Evolutionary conservation across 108 stramenopile species (phyloP).

Genomic region (Fragilariopsis cylindrus): DNA sequence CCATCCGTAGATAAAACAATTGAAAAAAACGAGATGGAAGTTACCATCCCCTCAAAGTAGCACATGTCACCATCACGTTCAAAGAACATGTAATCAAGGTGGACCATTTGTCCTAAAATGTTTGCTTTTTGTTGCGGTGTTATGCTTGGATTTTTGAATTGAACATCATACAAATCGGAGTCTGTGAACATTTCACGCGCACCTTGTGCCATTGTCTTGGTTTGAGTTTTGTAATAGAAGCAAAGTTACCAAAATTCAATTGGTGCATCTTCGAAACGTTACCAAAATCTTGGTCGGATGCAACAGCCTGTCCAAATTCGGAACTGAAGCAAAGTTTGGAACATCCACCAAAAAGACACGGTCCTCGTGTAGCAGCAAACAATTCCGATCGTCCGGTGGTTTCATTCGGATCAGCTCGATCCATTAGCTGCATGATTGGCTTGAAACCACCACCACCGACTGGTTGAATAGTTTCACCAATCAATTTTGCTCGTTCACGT

Average conservation of each 20-base stretch:
- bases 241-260: constrained; percentile 15
- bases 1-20: constrained; percentile 20
- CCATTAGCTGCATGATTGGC: constrained; percentile 33
- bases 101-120: constrained; percentile 10
- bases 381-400: constrained; percentile 3
- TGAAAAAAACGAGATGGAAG: neutral
- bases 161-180: constrained; percentile 14
- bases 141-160: neutral
- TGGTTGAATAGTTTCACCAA: constrained; percentile 28
- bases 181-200: constrained; percentile 21
- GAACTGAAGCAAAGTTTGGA: constrained; percentile 38
- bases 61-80: constrained; percentile 21
- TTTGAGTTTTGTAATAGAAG: constrained; percentile 12
- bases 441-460: constrained; percentile 26
- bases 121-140: constrained; percentile 24
- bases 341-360: constrained; percentile 42
- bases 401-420: constrained; percentile 14
- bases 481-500: constrained; percentile 12
- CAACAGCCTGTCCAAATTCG: constrained; percentile 21
- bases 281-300: constrained; percentile 4
- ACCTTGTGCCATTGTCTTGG: constrained; percentile 13
- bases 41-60: neutral
- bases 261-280: neutral
- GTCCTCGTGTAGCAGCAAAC: constrained; percentile 29
- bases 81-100: constrained; percentile 27